Conservation (phyloP, 768 basidiomycete genomes). For the Russula earlei region DNA sequence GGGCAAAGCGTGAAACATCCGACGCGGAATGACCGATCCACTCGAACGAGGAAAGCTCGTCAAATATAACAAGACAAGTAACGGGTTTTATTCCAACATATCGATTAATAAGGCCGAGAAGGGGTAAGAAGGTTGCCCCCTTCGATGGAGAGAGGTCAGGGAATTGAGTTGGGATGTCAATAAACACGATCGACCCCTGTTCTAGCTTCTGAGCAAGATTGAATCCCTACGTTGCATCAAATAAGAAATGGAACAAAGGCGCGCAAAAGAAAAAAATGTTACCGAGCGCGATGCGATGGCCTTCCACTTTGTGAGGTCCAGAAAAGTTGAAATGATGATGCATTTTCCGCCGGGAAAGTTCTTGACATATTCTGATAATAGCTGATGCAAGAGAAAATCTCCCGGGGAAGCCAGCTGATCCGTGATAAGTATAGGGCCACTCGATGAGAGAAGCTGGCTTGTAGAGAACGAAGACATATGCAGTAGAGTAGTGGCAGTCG, state of each 20-base stretch:
- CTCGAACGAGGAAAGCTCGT: slow-evolving; percentile 56
- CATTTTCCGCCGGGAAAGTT: slow-evolving; percentile 26
- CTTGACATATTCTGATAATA: slow-evolving; percentile 46
- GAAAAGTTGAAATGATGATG: slow-evolving; percentile 50
- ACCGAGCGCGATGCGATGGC: slow-evolving; percentile 56
- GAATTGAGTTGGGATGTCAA: slow-evolving; percentile 41
- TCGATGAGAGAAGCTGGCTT: slow-evolving; percentile 36
- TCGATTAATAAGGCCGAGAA: slow-evolving; percentile 17
- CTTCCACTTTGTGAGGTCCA: slow-evolving; percentile 51
- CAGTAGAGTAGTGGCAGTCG: background rate
- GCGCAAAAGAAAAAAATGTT: slow-evolving; percentile 22
- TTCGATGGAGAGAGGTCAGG: slow-evolving; percentile 19
- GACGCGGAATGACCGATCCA: slow-evolving; percentile 55
- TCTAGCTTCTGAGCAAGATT: slow-evolving; percentile 11
- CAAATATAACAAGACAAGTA: slow-evolving; percentile 48
- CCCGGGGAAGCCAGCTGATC: slow-evolving; percentile 64
- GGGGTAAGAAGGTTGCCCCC: slow-evolving; percentile 15
- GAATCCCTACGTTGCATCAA: slow-evolving; percentile 6
- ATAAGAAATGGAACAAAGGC: background rate
- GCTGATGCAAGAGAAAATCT: slow-evolving; percentile 59
- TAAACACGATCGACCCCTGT: slow-evolving; percentile 34
- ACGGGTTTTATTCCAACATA: slow-evolving; percentile 1
- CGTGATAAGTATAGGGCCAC: slow-evolving; percentile 51
- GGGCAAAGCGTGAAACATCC: slow-evolving; percentile 47
- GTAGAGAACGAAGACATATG: slow-evolving; percentile 45